Conservation (phyloP, 345 rosid genomes). For the Acer yangbiense region DNA sequence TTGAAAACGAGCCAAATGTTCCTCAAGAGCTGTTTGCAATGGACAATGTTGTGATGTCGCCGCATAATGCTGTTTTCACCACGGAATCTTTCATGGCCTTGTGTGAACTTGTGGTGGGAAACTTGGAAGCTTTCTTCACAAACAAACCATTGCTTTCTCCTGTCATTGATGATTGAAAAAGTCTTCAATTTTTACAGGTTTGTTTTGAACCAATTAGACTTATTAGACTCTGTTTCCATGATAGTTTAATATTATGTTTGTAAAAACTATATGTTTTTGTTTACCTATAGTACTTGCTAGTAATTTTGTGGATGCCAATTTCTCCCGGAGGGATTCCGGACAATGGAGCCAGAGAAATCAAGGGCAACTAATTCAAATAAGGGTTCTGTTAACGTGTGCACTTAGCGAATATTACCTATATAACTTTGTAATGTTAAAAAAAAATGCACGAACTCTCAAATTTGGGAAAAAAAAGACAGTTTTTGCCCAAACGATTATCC, state of each 20-base stretch:
- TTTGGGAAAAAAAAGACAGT: too few relatives aligned
- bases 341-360: neutral
- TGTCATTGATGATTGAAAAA: neutral
- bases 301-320: too few relatives aligned
- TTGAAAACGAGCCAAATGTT: constrained; percentile 55
- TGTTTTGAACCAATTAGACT: neutral
- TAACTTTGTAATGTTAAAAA: too few relatives aligned
- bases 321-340: too few relatives aligned
- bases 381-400: too few relatives aligned
- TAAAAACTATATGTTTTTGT: neutral
- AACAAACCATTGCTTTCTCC: constrained; percentile 34
- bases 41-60: constrained; percentile 53
- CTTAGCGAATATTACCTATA: too few relatives aligned
- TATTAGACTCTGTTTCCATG: neutral
- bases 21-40: constrained; percentile 39
- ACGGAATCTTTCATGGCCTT: constrained; percentile 38
- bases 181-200: neutral
- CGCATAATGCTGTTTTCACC: constrained; percentile 43
- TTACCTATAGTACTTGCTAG: neutral
- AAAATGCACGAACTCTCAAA: too few relatives aligned
- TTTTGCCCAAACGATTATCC: too few relatives aligned
- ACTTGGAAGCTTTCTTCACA: constrained; percentile 60
- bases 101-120: constrained; percentile 42
- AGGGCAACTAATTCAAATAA: neutral
- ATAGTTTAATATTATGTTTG: too few relatives aligned